phyloP scores from a whole-genome alignment of 305 asterid species.

The Salvia sclarea region DNA sequence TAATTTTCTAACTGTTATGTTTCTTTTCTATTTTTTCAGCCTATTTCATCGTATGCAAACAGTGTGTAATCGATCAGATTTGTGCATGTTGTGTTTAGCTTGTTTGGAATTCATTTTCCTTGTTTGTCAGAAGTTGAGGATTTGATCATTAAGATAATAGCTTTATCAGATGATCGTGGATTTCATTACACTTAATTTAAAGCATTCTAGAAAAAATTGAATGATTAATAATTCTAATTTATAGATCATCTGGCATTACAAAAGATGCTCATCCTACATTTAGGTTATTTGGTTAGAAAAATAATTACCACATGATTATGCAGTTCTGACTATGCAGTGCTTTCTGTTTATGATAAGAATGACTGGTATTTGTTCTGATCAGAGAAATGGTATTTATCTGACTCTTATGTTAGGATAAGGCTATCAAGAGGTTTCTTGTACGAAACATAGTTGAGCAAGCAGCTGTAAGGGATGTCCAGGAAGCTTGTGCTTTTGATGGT shows the following conservation, averaged over 20 bases:
- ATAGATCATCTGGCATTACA: too few species aligned
- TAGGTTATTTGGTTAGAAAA: not conserved
- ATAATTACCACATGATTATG: not conserved
- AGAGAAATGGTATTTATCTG: not conserved
- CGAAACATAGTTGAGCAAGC: slow-evolving; percentile 65
- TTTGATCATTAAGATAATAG: not conserved
- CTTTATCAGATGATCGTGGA: not conserved
- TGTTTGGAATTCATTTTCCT: not conserved
- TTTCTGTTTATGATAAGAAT: not conserved
- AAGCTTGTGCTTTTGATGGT: slow-evolving; percentile 58
- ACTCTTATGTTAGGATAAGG: slow-evolving; percentile 43
- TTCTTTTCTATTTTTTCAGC: not conserved
- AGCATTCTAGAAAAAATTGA: not conserved
- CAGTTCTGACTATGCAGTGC: not conserved
- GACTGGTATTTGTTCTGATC: not conserved
- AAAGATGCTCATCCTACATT: not conserved
- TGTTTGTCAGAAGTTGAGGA: not conserved
- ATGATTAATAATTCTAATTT: not conserved
- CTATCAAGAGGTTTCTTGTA: slow-evolving; percentile 55
- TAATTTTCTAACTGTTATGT: not conserved
- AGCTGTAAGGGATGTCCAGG: slow-evolving; percentile 61
- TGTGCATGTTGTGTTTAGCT: not conserved
- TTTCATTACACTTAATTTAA: not conserved
- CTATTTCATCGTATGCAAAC: not conserved
- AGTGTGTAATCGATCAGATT: too few species aligned